Percentiles rank a stretch among this genome's conserved stretches.
Evolutionary conservation across 768 basidiomycete species (phyloP).

Genomic region (Pleurotus tuoliensis): DNA sequence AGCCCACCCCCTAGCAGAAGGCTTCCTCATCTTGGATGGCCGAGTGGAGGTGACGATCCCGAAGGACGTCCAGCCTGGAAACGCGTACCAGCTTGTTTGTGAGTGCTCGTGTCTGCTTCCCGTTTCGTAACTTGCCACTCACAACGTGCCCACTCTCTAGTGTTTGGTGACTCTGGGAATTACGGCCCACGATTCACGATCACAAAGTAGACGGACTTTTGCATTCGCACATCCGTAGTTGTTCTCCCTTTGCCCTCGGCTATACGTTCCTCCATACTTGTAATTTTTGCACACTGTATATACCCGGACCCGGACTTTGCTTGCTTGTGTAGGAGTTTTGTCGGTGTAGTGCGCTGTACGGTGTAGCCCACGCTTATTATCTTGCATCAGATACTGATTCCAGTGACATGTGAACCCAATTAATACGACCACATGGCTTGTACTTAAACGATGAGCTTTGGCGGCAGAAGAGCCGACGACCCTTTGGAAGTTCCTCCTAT

Average conservation of each 20-base stretch:
- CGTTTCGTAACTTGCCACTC: neutral
- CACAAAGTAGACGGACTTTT: constrained; percentile 15
- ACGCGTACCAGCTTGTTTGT: constrained; percentile 42
- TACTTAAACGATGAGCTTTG: constrained; percentile 2
- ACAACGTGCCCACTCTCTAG: constrained; percentile 21
- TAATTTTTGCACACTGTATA: neutral
- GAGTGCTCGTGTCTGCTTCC: constrained; percentile 18
- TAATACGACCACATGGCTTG: neutral
- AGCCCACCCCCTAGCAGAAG: constrained; percentile 34
- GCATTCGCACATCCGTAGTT: neutral
- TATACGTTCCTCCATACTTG: neutral
- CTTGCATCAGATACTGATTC: neutral
- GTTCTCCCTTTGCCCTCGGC: neutral
- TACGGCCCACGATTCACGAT: constrained; percentile 44
- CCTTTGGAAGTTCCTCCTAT: constrained; percentile 1
- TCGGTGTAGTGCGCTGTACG: neutral
- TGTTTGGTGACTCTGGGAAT: constrained; percentile 55
- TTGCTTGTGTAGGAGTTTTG: neutral
- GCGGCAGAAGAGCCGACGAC: constrained; percentile 5
- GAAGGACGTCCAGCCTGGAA: constrained; percentile 25
- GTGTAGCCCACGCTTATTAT: constrained; percentile 1
- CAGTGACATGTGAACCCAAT: neutral
- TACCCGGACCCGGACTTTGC: neutral
- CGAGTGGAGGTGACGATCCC: constrained; percentile 37
- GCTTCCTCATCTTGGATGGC: constrained; percentile 33